Conservation (phyloP, 352 stramenopile species). For the Pythium volutum region DNA sequence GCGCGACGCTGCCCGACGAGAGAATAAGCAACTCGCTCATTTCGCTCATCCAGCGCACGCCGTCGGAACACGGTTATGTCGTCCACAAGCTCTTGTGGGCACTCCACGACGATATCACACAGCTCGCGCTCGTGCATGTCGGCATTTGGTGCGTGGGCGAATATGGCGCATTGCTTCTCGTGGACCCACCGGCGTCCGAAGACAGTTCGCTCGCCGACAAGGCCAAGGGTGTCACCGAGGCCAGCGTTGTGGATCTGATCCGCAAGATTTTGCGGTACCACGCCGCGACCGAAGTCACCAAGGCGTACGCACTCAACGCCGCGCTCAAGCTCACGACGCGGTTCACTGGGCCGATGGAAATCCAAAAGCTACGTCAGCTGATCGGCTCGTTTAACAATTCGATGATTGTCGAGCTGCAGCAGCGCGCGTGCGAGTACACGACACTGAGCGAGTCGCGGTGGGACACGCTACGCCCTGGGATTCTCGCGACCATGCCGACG, state of each 20-base stretch:
- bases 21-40: constrained; percentile 95
- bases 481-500: constrained; percentile 93
- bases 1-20: constrained; percentile 88
- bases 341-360: constrained; percentile 71
- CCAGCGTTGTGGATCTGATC: constrained; percentile 67
- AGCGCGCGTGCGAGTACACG: constrained; percentile 95
- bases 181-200: constrained; percentile 51
- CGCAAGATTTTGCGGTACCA: constrained; percentile 82
- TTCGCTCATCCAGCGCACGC: constrained; percentile 93
- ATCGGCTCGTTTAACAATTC: constrained; percentile 90
- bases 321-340: constrained; percentile 96
- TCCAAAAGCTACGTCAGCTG: constrained; percentile 78
- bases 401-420: constrained; percentile 95
- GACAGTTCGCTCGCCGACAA: constrained; percentile 63
- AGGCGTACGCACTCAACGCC: constrained; percentile 82
- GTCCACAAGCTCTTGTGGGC: constrained; percentile 97
- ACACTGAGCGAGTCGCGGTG: constrained; percentile 82
- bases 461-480: constrained; percentile 73
- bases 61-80: constrained; percentile 91
- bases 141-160: constrained; percentile 98
- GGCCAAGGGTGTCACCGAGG: constrained; percentile 54
- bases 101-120: constrained; percentile 93
- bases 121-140: constrained; percentile 96
- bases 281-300: constrained; percentile 75
- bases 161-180: constrained; percentile 92